Conservation (phyloP, 2,329 filamentous ascomycete genomes). For the Gnomoniopsis sp. region DNA sequence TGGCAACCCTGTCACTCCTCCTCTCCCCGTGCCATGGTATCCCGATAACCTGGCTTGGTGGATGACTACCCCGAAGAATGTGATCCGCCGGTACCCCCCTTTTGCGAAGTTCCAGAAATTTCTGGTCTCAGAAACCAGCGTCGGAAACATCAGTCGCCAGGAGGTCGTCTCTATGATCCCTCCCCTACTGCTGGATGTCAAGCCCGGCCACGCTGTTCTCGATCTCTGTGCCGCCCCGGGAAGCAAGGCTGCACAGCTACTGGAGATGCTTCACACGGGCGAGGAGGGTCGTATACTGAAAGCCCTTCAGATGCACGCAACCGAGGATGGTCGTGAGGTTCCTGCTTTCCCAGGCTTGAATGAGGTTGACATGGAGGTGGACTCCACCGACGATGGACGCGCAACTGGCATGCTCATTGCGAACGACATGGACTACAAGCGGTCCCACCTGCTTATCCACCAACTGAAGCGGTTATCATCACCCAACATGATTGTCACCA, state of each 20-base stretch:
- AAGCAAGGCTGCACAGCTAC: slow-evolving; percentile 92
- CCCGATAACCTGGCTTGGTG: slow-evolving; percentile 93
- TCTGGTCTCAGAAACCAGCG: slow-evolving; percentile 92
- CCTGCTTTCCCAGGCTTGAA: slow-evolving; percentile 44
- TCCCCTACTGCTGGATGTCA: slow-evolving; percentile 85
- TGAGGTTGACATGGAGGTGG: slow-evolving; percentile 52
- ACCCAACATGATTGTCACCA: slow-evolving; percentile 93
- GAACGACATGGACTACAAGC: slow-evolving; percentile 95
- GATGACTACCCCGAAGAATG: slow-evolving; percentile 97
- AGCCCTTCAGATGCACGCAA: slow-evolving; percentile 61
- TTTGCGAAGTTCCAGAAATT: slow-evolving; percentile 98
- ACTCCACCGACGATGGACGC: slow-evolving; percentile 73
- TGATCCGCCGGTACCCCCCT: slow-evolving; percentile 87
- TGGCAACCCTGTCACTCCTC: slow-evolving; percentile 76
- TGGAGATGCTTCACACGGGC: slow-evolving; percentile 90
- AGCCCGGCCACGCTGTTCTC: slow-evolving; percentile 86
- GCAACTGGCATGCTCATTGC: slow-evolving; percentile 90
- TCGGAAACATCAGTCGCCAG: slow-evolving; percentile 96
- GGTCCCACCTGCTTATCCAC: slow-evolving; percentile 94
- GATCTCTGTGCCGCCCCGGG: slow-evolving; percentile 96
- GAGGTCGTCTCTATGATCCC: slow-evolving; percentile 99
- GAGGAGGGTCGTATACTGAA: slow-evolving; percentile 83
- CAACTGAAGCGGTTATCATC: slow-evolving; percentile 97
- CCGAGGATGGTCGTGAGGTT: slow-evolving; percentile 56
- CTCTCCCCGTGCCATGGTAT: slow-evolving; percentile 83